Evolutionary conservation across 2,329 filamentous ascomycete species (phyloP), one percentile per base, ranked within the genome.

Genomic region (Aspergillaceae sp.): DNA sequence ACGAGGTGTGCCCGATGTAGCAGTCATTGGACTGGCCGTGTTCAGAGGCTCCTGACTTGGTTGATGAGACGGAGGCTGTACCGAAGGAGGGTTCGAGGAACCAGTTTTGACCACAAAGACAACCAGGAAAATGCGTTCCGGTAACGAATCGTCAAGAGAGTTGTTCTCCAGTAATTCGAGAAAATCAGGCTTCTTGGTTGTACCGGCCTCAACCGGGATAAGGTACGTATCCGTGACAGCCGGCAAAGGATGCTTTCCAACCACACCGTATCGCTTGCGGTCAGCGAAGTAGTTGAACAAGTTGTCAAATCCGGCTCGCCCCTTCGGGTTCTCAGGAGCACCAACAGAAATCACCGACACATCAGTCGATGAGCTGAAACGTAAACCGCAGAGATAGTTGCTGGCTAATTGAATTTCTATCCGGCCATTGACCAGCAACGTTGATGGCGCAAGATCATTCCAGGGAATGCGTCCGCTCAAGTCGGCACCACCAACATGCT

Each of bases 151-250:
- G 40, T 90, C 86, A 30, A 96, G 78, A 29, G 80, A 79, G 63
- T 90, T 90, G 56, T 91, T 85, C 51, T 87, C 83, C n/a, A 97
- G 77, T 59, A 94, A 86, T 50, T 88, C 79, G 65, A 96, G 81
- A 57, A 96, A 95, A 51, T 90, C 86, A 0, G 92, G 91, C 38
- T 91, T 78, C 42, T 71, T 70, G 32, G 68, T 71, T 28, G 79
- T 75, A 28, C 87, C 88, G 4, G 82, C 77, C 30, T 88, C 80
- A 4, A 97, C 80, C 0, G 92, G 91, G 7, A 96, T 84, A 30
- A 97, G 78, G 64, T 97, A 97, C 1, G 90, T 87, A 61, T 97
- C 91, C 49, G 89, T 84, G 42, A 96, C 85, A 49, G 88, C 84
- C 19, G 81, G 78, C 29, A 82, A 70, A 1, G 79, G 78, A 63